These are phyloP conservation scores for Medicago arabica DNA, from an alignment of 306 rosid species.

Conservation along the genomic window DNA sequence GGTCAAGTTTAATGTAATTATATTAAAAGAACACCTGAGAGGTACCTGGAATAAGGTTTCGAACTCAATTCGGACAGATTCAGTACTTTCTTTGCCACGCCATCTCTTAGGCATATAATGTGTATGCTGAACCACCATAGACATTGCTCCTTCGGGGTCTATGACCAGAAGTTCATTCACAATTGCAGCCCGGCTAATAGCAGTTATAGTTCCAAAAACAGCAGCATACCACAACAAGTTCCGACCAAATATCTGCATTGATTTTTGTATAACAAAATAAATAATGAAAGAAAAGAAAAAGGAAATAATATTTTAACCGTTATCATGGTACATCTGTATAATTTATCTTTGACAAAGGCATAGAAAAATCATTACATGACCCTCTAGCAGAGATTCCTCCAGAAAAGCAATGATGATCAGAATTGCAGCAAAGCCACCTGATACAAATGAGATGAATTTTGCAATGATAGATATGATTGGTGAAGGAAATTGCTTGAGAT, in stretches of 20 bases:
- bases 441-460: conserved; percentile 87
- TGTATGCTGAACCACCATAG: conserved; percentile 85
- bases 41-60: conserved; percentile 91
- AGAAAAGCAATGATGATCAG: conserved; percentile 88
- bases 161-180: conserved; percentile 74
- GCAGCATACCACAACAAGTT: conserved; percentile 96
- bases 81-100: conserved; percentile 86
- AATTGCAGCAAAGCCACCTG: conserved; percentile 95
- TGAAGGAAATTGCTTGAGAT: conserved; percentile 88
- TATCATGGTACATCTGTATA: conserved; percentile 3
- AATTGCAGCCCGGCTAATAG: conserved; percentile 76
- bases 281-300: not conserved
- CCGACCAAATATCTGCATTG: conserved; percentile 82
- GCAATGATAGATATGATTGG: conserved; percentile 84
- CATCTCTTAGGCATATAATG: conserved; percentile 98
- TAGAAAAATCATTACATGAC: conserved; percentile 71
- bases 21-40: not conserved
- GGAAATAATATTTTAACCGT: not conserved
- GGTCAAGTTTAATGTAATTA: conserved; percentile 24
- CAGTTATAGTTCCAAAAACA: conserved; percentile 90
- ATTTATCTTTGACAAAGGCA: conserved; percentile 12
- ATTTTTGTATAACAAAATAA: not conserved
- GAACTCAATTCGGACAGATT: conserved; percentile 66
- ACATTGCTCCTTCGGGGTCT: conserved; percentile 86
- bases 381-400: conserved; percentile 95